Evolutionary conservation across 129 eudicot species (phyloP).

Genomic region (Heracleum sosnowskyi): DNA sequence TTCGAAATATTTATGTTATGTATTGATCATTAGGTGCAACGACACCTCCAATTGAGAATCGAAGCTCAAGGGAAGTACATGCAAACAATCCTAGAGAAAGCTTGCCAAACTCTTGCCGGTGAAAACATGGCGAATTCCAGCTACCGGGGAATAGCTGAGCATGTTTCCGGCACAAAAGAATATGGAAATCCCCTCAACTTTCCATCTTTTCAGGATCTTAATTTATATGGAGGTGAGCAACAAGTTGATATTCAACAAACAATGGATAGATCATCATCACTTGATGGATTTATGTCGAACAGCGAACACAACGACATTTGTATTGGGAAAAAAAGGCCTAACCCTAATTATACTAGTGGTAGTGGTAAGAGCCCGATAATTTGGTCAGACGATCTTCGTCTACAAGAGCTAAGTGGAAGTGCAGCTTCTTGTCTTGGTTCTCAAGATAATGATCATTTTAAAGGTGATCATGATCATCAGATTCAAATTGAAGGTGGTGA

Average conservation of each 20-base stretch:
- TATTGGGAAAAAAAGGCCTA: slow-evolving; percentile 32
- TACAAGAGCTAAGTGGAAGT: slow-evolving; percentile 27
- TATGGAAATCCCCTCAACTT: slow-evolving; percentile 49
- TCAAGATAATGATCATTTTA: not conserved
- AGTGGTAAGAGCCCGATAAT: slow-evolving; percentile 48
- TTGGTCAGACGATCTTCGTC: slow-evolving; percentile 47
- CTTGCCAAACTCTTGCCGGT: slow-evolving; percentile 94
- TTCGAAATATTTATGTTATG: not conserved
- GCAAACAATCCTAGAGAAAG: slow-evolving; percentile 92
- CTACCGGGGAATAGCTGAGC: slow-evolving; percentile 15
- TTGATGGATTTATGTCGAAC: slow-evolving; percentile 22
- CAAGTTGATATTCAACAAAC: slow-evolving; percentile 17
- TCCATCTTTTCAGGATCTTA: slow-evolving; percentile 94
- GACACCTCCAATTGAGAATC: slow-evolving; percentile 84
- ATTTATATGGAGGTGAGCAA: slow-evolving; percentile 46
- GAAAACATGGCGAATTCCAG: slow-evolving; percentile 50
- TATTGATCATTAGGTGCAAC: slow-evolving; percentile 47
- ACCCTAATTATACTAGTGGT: slow-evolving; percentile 18
- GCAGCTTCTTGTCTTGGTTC: slow-evolving; percentile 20
- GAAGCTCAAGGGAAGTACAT: slow-evolving; percentile 99
- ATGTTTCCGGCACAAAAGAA: slow-evolving; percentile 37
- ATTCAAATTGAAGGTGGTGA: slow-evolving; percentile 23
- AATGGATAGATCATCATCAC: slow-evolving; percentile 25
- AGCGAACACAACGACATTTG: slow-evolving; percentile 11
- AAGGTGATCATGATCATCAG: slow-evolving; percentile 16